These are phyloP conservation scores for Bipolaris zeicola DNA, from an alignment of 2,329 filamentous ascomycete genomes.

Conservation along the genomic window DNA sequence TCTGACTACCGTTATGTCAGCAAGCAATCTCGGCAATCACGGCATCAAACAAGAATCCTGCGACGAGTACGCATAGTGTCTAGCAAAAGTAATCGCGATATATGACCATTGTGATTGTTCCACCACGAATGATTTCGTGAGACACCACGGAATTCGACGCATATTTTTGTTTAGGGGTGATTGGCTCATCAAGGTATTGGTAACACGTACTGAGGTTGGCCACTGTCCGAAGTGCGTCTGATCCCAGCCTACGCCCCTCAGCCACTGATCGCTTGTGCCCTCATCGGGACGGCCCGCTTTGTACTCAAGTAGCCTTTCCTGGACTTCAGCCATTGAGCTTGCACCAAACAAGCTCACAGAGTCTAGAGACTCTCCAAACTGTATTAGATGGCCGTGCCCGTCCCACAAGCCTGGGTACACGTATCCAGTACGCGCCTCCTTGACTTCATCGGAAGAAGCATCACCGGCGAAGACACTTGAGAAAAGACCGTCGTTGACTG, in stretches of 20 bases:
- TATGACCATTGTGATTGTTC: not conserved
- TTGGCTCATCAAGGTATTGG: not conserved
- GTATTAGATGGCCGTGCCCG: conserved; percentile 69
- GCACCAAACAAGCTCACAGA: conserved; percentile 69
- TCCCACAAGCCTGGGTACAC: conserved; percentile 73
- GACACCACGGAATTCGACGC: not conserved
- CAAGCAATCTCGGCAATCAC: not conserved
- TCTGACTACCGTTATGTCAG: conserved; percentile 54
- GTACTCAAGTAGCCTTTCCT: conserved; percentile 59
- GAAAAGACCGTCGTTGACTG: conserved; percentile 60
- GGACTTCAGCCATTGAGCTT: conserved; percentile 61
- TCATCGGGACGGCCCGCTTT: conserved; percentile 56
- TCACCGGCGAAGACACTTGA: conserved; percentile 36
- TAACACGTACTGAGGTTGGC: conserved; percentile 64
- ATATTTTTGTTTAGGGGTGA: not conserved
- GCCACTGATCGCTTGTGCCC: conserved; percentile 64
- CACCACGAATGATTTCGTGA: not conserved
- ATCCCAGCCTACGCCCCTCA: conserved; percentile 73
- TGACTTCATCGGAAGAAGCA: conserved; percentile 21
- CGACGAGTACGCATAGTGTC: too few species aligned
- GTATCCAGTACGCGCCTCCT: conserved; percentile 52
- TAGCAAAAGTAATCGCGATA: not conserved
- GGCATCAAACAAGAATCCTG: too few species aligned
- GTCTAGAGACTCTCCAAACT: conserved; percentile 70
- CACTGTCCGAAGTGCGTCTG: conserved; percentile 67